Evolutionary conservation across 2,329 filamentous ascomycete species (phyloP), one percentile per base, ranked within the genome.

Genomic region (Aschersonia sp.): DNA sequence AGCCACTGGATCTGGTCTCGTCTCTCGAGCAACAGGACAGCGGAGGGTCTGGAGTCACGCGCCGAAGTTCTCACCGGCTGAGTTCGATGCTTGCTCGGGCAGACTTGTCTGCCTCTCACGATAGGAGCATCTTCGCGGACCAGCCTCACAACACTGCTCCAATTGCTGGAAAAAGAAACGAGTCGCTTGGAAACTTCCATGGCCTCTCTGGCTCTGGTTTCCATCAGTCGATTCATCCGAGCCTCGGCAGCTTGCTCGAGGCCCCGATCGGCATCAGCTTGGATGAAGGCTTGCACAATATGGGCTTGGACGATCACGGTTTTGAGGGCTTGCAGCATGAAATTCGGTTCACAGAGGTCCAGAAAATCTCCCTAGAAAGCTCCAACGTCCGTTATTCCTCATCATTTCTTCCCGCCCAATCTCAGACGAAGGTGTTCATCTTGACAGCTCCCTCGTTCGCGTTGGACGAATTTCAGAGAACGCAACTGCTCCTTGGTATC

Each of bases 41-140:
- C 46, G 69, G 74, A 48, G 70, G 67, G 9, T 59, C 63, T n/a
- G 69, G 72, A 12, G 69, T 70, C 10, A 73, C 72, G 0, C 67
- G 78, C 46, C 70, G 78, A 50, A 78, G 77, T 51, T 83, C 79
- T 14, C 79, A 92, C 42, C 79, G 92, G 45, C 84, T 97, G 30
- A 98, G 92, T 67, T 97, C 90, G 12, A 76, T 95, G 66, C 72
- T 95, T 47, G 89, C 89, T 12, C 76, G 90, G 56, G 84, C 86
- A 32, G 90, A 95, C 59, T 69, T 95, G 22, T 90, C 87, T 0
- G 83, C 86, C 8, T 92, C 83, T 12, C 85, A 90, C 53, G 88
- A 94, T 55, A 76, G 85, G 56, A 74, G 81, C 1, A 76, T 81
- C n/a, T 94, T 94, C 59, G 76, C 81, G 31, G 88, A 95, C 45